A percentile compares a stretch with the other conserved stretches of the same genome.
Conservation (phyloP, 1,284 basidiomycete genomes). For the Cryptococcus hybrid region DNA sequence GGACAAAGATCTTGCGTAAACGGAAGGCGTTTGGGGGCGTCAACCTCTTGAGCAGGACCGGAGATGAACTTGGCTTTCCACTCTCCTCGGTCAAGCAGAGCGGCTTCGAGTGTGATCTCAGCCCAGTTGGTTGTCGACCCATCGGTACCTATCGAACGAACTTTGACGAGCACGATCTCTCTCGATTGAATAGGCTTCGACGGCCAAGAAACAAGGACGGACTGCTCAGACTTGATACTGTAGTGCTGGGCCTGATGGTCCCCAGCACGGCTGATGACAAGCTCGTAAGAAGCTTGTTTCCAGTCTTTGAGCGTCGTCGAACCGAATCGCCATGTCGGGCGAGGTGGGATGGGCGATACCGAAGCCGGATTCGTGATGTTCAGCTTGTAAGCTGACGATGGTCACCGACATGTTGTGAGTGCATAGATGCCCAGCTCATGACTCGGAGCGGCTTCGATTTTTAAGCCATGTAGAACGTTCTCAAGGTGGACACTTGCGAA, state of each 20-base stretch:
- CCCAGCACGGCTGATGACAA: conserved; percentile 13
- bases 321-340: conserved; percentile 35
- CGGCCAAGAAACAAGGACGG: conserved; percentile 36
- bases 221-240: conserved; percentile 12
- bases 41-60: conserved; percentile 9
- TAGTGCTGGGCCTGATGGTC: conserved; percentile 13
- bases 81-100: conserved; percentile 18
- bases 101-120: conserved; percentile 23
- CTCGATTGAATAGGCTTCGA: conserved; percentile 21
- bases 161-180: conserved; percentile 16
- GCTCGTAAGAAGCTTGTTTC: conserved; percentile 32
- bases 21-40: conserved; percentile 25
- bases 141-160: conserved; percentile 20
- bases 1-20: conserved; percentile 16
- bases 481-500: too few relatives aligned
- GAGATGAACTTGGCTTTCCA: conserved; percentile 28
- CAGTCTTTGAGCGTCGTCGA: conserved; percentile 18
- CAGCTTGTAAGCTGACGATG: conserved; percentile 22
- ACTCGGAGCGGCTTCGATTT: too few relatives aligned
- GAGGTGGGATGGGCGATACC: conserved; percentile 19
- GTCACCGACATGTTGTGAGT: conserved; percentile 11
- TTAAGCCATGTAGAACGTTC: too few relatives aligned
- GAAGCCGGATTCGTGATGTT: conserved; percentile 29
- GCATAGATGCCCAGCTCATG: not conserved
- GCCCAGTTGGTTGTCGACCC: conserved; percentile 7